phyloP scores from a whole-genome alignment of 768 basidiomycete genomes.

The Coprinellus micaceus region DNA sequence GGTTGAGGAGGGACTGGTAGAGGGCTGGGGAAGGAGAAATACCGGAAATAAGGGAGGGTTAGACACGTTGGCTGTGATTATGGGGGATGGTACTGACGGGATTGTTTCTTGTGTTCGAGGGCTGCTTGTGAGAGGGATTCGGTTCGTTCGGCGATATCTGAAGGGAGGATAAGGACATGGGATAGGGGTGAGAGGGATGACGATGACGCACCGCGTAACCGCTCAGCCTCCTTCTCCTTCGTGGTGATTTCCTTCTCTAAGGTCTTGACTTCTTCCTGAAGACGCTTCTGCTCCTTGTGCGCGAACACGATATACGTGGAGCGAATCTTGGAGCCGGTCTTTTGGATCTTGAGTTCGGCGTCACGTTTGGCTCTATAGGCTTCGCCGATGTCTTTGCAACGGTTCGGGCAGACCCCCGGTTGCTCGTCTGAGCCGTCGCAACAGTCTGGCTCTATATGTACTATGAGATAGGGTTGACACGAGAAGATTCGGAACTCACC shows the following conservation, averaged over 20 bases:
- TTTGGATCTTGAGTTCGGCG: constrained; percentile 73
- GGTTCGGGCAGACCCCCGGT: constrained; percentile 72
- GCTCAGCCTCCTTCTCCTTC: constrained; percentile 68
- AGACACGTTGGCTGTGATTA: not conserved
- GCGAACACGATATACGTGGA: constrained; percentile 84
- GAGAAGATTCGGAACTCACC: constrained; percentile 47
- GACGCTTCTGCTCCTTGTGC: constrained; percentile 80
- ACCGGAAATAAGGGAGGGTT: constrained; percentile 1
- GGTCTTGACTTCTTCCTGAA: constrained; percentile 61
- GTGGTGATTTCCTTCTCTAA: constrained; percentile 55
- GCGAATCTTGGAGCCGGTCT: constrained; percentile 90
- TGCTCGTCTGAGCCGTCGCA: constrained; percentile 96
- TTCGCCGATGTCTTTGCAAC: constrained; percentile 73
- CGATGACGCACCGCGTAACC: constrained; percentile 54
- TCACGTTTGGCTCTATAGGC: constrained; percentile 63
- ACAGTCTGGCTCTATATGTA: constrained; percentile 82
- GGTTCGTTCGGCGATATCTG: constrained; percentile 74
- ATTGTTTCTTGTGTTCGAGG: constrained; percentile 80
- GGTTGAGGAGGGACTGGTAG: constrained; percentile 68
- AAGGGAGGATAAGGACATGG: not conserved
- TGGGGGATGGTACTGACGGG: constrained; percentile 51
- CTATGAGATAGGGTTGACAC: not conserved
- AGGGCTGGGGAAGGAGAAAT: constrained; percentile 61
- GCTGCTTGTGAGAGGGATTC: constrained; percentile 78
- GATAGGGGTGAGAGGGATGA: not conserved